Percentiles rank a stretch among this genome's conserved stretches.
These are phyloP conservation scores for Diplosphaera chodatii DNA, from an alignment of 139 green algal species.

Conservation along the genomic window DNA sequence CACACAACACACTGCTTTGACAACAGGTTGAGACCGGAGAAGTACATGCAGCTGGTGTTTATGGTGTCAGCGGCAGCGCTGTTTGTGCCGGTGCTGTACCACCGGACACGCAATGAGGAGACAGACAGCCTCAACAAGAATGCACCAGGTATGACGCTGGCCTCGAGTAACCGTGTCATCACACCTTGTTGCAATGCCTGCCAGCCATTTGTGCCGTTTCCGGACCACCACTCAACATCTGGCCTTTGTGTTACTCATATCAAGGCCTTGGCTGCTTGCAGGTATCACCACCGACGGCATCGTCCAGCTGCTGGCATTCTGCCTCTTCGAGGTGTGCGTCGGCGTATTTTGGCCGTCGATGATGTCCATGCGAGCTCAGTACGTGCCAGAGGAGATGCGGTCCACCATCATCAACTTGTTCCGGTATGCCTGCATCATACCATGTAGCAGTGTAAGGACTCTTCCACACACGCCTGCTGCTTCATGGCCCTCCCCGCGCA, in stretches of 20 bases:
- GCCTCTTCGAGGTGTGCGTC: slow-evolving; percentile 83
- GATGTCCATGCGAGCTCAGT: slow-evolving; percentile 87
- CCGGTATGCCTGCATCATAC: no score
- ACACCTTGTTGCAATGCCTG: no score
- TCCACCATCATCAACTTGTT: slow-evolving; percentile 98
- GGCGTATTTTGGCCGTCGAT: slow-evolving; percentile 97
- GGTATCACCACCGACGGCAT: slow-evolving; percentile 57
- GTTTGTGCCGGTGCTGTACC: slow-evolving; percentile 46
- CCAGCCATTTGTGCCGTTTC: no score
- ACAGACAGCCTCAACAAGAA: slow-evolving; percentile 8
- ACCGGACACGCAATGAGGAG: slow-evolving; percentile 14
- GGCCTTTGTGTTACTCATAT: neutral
- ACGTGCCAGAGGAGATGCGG: slow-evolving; percentile 91
- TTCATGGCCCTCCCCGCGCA: no score
- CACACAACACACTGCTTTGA: no score
- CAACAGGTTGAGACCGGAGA: slow-evolving; percentile 41
- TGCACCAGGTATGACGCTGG: slow-evolving; percentile 6
- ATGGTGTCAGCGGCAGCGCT: slow-evolving; percentile 46
- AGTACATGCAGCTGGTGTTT: slow-evolving; percentile 89
- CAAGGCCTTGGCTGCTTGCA: neutral
- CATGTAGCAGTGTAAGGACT: no score
- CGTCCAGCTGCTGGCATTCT: slow-evolving; percentile 87
- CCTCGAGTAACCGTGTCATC: neutral
- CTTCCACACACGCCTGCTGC: no score
- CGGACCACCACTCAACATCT: neutral